Evolutionary conservation across 805 yeast species (phyloP).

Genomic region (Pichia nakasei): DNA sequence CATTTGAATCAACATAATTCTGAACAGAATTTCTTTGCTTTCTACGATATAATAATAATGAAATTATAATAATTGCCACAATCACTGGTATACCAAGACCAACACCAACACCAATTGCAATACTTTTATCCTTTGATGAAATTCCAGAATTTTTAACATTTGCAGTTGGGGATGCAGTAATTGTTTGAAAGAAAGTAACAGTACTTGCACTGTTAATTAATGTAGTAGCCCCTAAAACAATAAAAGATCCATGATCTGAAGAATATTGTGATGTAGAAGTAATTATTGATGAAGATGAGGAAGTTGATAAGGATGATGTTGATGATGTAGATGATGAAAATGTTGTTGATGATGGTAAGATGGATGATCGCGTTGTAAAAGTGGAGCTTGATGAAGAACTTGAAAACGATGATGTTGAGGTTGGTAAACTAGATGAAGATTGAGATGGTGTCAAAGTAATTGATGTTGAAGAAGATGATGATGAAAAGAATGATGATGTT

Average conservation of each 20-base stretch:
- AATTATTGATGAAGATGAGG: slow-evolving; percentile 8
- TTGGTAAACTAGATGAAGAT: slow-evolving; percentile 6
- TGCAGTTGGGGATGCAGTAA: slow-evolving; percentile 20
- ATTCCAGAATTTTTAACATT: slow-evolving; percentile 31
- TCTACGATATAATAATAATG: slow-evolving; percentile 14
- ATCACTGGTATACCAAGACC: slow-evolving; percentile 62
- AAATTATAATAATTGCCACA: slow-evolving; percentile 19
- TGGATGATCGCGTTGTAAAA: slow-evolving; percentile 1
- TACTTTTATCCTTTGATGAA: slow-evolving; percentile 35
- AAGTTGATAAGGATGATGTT: slow-evolving; percentile 8
- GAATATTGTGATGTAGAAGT: slow-evolving; percentile 9
- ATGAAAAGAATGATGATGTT: slow-evolving; percentile 5
- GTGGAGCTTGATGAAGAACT: slow-evolving; percentile 1
- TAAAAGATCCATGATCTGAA: slow-evolving; percentile 12
- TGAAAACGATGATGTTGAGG: slow-evolving; percentile 3
- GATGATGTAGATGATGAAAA: slow-evolving; percentile 1
- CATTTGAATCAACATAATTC: slow-evolving; percentile 29
- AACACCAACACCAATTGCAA: slow-evolving; percentile 61
- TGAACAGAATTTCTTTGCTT: slow-evolving; percentile 11
- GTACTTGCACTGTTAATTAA: slow-evolving; percentile 17
- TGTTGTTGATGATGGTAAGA: slow-evolving; percentile 1
- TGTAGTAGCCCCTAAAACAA: slow-evolving; percentile 14
- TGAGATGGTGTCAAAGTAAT: too few relatives aligned
- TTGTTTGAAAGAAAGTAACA: slow-evolving; percentile 12
- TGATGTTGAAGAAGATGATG: slow-evolving; percentile 7